These are phyloP conservation scores for Rutstroemia sp. DNA, from an alignment of 2,329 filamentous ascomycete species.

Conservation along the genomic window DNA sequence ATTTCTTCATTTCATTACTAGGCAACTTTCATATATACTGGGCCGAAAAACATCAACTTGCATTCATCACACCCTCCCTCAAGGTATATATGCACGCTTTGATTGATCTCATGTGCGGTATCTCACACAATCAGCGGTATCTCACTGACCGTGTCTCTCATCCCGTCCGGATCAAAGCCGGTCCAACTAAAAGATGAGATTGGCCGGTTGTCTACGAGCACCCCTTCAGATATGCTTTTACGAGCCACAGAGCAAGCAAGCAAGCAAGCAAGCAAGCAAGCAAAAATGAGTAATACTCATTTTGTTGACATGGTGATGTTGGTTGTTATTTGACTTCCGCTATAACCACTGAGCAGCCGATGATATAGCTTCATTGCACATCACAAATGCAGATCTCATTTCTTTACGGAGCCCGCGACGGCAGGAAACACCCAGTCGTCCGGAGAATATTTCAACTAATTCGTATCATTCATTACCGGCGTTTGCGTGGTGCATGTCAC, in stretches of 20 bases:
- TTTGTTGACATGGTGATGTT: constrained; percentile 3
- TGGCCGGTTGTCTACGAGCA: too few species aligned
- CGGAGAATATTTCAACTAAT: neutral
- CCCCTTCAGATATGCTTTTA: too few species aligned
- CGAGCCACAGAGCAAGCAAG: too few species aligned
- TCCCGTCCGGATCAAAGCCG: too few species aligned
- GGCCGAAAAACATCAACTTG: neutral
- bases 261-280: too few species aligned
- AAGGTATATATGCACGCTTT: neutral
- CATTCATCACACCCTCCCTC: neutral
- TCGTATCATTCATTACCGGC: too few species aligned
- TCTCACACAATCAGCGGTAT: too few species aligned
- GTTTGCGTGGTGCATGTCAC: neutral
- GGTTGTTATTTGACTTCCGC: neutral
- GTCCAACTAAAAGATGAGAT: too few species aligned
- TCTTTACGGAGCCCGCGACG: neutral
- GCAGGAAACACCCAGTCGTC: neutral
- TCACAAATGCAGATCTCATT: neutral
- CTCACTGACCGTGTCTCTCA: too few species aligned
- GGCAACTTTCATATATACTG: too few species aligned
- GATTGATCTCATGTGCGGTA: neutral
- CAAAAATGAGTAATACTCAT: too few species aligned
- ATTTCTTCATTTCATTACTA: too few species aligned
- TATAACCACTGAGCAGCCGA: neutral
- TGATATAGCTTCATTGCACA: neutral